Evolutionary conservation across 495 filamentous ascomycete species (phyloP), one percentile per base, ranked within the genome.

Genomic region (Aspergillus homomorphus): DNA sequence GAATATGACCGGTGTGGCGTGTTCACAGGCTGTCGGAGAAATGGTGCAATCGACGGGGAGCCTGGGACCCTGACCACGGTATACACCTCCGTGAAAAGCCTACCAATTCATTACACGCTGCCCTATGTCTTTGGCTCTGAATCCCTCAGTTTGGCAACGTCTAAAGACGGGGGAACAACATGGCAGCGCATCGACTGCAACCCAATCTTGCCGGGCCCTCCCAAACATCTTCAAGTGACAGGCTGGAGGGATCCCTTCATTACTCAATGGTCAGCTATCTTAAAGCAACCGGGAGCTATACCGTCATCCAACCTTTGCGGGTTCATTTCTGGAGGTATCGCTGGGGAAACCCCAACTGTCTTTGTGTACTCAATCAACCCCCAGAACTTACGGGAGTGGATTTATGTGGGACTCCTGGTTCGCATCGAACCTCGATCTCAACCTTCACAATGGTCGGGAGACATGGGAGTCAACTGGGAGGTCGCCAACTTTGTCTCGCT

Each of bases 391-490:
- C 73, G 74, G 0, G 54, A 78, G 30, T 86, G 83, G 83, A 70
- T 65, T 0, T 86, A 79, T 59, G 51, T 80, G 3, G 81, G 81
- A 9, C 69, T 72, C 1, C 62, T 86, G 56, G 69, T 77, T 61
- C 67, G 76, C 46, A 64, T 75, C 3, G 70, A 73, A 19, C 68
- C 72, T 26, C 82, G 82, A 57, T 62, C 78, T 43, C 62, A 71
- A 14, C 68, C 71, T 45, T 80, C 73, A 3, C 66, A 71, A 41
- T 77, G 74, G 74, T 77, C 80, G 0, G 79, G 80, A 3, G 72
- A 77, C n/a, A 74, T 79, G 42, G 80, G 77, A 0, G 79, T 77
- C 51, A 86, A 85, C 64, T 85, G 83, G 69, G 82, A 85, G 63
- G 80, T 84, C n/a, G 70, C 70, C 7, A 81, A 79, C 26, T 73